These are phyloP conservation scores for Schizothecium vesticola DNA, from an alignment of 495 filamentous ascomycete genomes.

Conservation along the genomic window DNA sequence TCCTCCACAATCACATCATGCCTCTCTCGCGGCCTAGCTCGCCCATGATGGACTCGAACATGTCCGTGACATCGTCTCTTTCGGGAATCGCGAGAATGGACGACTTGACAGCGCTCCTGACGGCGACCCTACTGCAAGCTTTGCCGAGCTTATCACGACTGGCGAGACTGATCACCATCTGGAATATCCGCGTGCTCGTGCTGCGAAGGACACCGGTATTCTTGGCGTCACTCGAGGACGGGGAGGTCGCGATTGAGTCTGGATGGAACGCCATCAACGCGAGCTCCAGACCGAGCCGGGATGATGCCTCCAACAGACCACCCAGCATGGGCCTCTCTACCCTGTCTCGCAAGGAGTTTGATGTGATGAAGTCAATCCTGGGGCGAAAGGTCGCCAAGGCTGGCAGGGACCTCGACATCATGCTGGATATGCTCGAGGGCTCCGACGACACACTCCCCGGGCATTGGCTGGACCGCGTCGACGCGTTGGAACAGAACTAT, in stretches of 20 bases:
- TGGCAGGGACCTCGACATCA: constrained; percentile 69
- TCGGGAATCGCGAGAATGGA: constrained; percentile 55
- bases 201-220: constrained; percentile 66
- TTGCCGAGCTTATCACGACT: constrained; percentile 76
- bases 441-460: constrained; percentile 78
- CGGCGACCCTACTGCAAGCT: constrained; percentile 78
- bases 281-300: constrained; percentile 1
- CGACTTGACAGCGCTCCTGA: constrained; percentile 83
- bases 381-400: constrained; percentile 63
- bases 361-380: constrained; percentile 58
- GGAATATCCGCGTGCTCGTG: constrained; percentile 70
- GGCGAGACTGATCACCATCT: constrained; percentile 61
- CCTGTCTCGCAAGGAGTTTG: constrained; percentile 49
- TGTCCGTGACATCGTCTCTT: constrained; percentile 40
- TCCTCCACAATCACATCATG: constrained; percentile 70
- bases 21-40: constrained; percentile 48
- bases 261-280: constrained; percentile 55
- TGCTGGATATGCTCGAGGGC: constrained; percentile 81
- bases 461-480: constrained; percentile 79
- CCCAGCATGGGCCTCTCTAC: constrained; percentile 13
- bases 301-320: constrained; percentile 5
- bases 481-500: constrained; percentile 74
- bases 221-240: constrained; percentile 58
- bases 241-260: constrained; percentile 55
- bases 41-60: constrained; percentile 43